Percentiles rank a stretch among this genome's conserved stretches.
phyloP scores from a whole-genome alignment of 495 filamentous ascomycete species.

The Lindgomyces ingoldianus region DNA sequence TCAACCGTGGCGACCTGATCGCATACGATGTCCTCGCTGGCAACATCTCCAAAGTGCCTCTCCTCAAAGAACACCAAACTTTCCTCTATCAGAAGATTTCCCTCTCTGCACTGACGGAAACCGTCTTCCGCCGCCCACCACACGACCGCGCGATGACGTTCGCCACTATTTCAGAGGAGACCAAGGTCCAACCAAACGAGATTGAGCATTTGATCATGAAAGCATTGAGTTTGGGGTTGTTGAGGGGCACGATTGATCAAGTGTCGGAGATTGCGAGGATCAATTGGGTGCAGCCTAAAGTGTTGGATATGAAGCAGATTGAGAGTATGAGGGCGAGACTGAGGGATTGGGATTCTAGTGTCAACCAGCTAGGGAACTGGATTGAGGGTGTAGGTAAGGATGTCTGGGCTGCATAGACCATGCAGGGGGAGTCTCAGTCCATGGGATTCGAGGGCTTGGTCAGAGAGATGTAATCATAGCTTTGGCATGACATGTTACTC shows the following conservation, averaged over 20 bases:
- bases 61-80: conserved; percentile 74
- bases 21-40: conserved; percentile 79
- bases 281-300: conserved; percentile 98
- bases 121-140: conserved; percentile 92
- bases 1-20: conserved; percentile 91
- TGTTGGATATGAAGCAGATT: conserved; percentile 93
- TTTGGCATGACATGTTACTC: background rate
- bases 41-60: conserved; percentile 72
- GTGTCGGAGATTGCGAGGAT: conserved; percentile 91
- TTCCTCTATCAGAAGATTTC: conserved; percentile 98
- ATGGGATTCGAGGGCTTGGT: background rate
- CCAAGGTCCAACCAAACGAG: conserved; percentile 83
- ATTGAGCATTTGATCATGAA: conserved; percentile 99
- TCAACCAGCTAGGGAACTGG: conserved; percentile 93
- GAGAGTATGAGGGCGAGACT: conserved; percentile 86
- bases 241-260: conserved; percentile 93
- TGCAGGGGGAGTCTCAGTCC: no score
- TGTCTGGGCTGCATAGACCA: conserved; percentile 79
- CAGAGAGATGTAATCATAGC: conserved; percentile 16
- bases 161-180: conserved; percentile 80
- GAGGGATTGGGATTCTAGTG: conserved; percentile 91
- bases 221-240: conserved; percentile 85
- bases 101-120: conserved; percentile 89
- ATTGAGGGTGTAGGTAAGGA: conserved; percentile 87
- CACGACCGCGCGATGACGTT: conserved; percentile 95